Evolutionary conservation across 2,329 filamentous ascomycete species (phyloP).

Genomic region (Lojkania enalia): DNA sequence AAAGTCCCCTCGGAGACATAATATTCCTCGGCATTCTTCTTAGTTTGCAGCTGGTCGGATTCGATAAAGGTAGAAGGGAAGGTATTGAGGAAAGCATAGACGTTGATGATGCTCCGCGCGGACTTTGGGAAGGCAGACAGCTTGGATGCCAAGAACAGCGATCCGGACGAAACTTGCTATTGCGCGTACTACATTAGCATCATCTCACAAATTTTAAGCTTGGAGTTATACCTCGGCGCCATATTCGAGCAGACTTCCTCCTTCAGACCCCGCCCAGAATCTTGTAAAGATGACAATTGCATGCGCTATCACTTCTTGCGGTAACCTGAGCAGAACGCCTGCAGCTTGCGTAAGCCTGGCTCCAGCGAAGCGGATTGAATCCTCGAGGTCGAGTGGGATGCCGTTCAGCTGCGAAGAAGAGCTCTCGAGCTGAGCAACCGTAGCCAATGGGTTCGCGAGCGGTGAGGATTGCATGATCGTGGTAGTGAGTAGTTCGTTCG

Average conservation of each 20-base stretch:
- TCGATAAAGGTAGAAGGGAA: conserved; percentile 60
- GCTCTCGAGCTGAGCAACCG: conserved; percentile 68
- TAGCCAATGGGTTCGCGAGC: conserved; percentile 71
- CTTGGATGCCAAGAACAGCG: conserved; percentile 81
- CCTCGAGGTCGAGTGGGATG: conserved; percentile 70
- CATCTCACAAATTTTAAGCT: background rate
- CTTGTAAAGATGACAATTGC: conserved; percentile 81
- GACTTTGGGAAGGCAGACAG: conserved; percentile 76
- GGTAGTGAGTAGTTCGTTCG: background rate
- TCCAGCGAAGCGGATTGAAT: conserved; percentile 70
- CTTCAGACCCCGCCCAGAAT: conserved; percentile 70
- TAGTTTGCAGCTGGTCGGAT: conserved; percentile 24
- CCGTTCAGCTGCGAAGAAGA: conserved; percentile 59
- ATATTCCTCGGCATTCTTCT: conserved; percentile 35
- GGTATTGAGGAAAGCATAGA: conserved; percentile 79
- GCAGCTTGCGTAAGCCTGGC: conserved; percentile 76
- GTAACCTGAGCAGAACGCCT: conserved; percentile 78
- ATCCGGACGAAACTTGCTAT: conserved; percentile 79
- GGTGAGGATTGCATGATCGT: conserved; percentile 36
- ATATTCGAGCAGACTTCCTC: conserved; percentile 55
- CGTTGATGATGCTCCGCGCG: conserved; percentile 78
- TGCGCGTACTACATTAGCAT: conserved; percentile 17
- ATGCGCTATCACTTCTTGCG: conserved; percentile 83
- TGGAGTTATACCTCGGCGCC: conserved; percentile 58
- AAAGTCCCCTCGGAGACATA: conserved; percentile 76